These are phyloP conservation scores for Rhinocladiella mackenziei DNA, from an alignment of 2,329 filamentous ascomycete species.

Conservation along the genomic window DNA sequence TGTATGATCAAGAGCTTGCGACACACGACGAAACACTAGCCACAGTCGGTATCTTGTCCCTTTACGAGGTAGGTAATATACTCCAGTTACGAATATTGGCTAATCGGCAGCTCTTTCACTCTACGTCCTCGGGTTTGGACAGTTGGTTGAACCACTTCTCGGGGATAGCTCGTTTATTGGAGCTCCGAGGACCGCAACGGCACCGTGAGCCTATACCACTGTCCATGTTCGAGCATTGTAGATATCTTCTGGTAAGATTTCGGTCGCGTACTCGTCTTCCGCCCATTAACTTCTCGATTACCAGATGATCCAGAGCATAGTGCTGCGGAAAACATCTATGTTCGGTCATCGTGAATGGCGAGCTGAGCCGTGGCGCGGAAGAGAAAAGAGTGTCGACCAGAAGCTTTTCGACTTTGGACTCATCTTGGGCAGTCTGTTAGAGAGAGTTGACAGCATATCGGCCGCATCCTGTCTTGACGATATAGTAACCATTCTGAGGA, in stretches of 20 bases:
- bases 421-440: neutral
- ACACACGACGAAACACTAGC: slow-evolving; percentile 8
- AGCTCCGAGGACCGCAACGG: slow-evolving; percentile 7
- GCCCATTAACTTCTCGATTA: no score
- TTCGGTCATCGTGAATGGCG: slow-evolving; percentile 6
- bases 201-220: slow-evolving; percentile 2
- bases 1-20: slow-evolving; percentile 3
- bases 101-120: no score
- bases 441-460: no score
- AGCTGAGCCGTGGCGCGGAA: slow-evolving; percentile 7
- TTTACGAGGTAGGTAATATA: no score
- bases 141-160: slow-evolving; percentile 14
- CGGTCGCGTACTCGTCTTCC: no score
- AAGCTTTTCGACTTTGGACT: slow-evolving; percentile 13
- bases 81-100: no score
- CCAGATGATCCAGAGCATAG: slow-evolving; percentile 9
- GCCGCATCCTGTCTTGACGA: no score
- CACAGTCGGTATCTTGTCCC: slow-evolving; percentile 12
- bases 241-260: no score
- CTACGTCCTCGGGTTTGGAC: slow-evolving; percentile 12
- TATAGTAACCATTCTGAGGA: no score
- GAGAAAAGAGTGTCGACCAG: slow-evolving; percentile 10
- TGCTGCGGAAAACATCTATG: slow-evolving; percentile 1
- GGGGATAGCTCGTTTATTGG: slow-evolving; percentile 10
- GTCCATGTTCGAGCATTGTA: slow-evolving; percentile 11